Base-by-base conservation (phyloP, 2,329 filamentous ascomycete genomes). In the Aspergillus thermomutatus region DNA sequence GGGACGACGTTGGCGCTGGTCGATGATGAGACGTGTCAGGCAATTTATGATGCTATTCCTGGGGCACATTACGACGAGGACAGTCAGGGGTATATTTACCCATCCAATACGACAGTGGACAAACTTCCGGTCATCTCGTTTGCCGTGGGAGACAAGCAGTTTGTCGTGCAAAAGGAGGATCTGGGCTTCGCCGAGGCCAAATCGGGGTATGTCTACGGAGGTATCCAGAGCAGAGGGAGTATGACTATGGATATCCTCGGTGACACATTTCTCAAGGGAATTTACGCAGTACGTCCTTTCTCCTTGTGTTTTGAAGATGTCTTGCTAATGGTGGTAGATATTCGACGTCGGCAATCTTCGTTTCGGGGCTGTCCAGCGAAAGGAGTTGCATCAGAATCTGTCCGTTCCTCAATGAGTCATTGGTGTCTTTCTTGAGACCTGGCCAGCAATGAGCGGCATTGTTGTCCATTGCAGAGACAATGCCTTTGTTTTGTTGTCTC, bases 1-100 rank as follows among this genome's bases (percentile, higher is more conserved):
- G 88, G 87, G 54, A 90, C 87, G 28, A 88, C 87, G 0, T 80
- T 91, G 50, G 83, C 83, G 1, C 78, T 91, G 31, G 78, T 90
- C 49, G 81, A 82, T 43, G 88, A 91, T 66, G 67, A 73, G 1
- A 79, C 83, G 11, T 86, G 83, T 67, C 74, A 85, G 57, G 81
- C 81, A 2, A 79, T 91, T 60, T 91, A 91, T 70, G 77, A 75
- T 51, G 76, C 81, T 31, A 89, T 91, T 57, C 81, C 83, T 3
- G 86, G 85, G 14, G 78, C 85, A 9, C 77, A 71, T 48, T 86
- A 86, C 65, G 81, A 86, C 60, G 64, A 73, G 11, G 62, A 69
- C 2, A 79, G 83, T 54, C 85, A 88, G 68, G 88, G 87, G 40
- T 91, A 83, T 65, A 72, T 86, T 26, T 87, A 86, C 70, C 88